These are phyloP conservation scores for Hamamelis virginiana DNA, from an alignment of 164 flowering plant genomes.

Conservation along the genomic window DNA sequence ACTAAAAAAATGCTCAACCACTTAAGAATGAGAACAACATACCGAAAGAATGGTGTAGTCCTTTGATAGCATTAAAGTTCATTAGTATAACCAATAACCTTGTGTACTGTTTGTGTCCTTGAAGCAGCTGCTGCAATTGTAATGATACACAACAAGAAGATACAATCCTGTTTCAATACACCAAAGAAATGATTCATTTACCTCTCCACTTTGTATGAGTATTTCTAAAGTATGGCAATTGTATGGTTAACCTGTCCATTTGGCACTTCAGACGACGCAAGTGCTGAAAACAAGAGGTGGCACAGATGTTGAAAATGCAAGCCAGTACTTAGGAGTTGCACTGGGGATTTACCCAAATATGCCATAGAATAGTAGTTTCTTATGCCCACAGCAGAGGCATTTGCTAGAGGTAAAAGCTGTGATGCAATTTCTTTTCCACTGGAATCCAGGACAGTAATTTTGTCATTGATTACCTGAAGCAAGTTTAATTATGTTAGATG, in stretches of 20 bases:
- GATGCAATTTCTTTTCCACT: constrained; percentile 64
- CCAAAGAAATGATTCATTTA: too few relatives aligned
- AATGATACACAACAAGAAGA: not conserved
- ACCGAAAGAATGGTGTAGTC: too few relatives aligned
- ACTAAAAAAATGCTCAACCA: too few relatives aligned
- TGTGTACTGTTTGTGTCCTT: constrained; percentile 24
- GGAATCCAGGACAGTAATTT: constrained; percentile 62
- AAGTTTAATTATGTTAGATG: constrained; percentile 9
- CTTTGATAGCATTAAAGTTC: too few relatives aligned
- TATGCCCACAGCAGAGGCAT: constrained; percentile 36
- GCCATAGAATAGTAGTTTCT: constrained; percentile 65
- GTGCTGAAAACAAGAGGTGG: constrained; percentile 95
- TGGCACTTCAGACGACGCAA: constrained; percentile 50
- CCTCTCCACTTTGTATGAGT: too few relatives aligned
- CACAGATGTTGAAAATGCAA: constrained; percentile 72
- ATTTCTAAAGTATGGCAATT: not conserved
- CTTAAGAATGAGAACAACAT: too few relatives aligned
- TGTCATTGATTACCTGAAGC: constrained; percentile 58
- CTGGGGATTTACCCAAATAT: constrained; percentile 56
- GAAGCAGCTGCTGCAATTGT: constrained; percentile 37
- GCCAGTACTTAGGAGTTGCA: constrained; percentile 66
- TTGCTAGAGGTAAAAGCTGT: constrained; percentile 61
- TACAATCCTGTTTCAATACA: not conserved
- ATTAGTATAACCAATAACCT: too few relatives aligned
- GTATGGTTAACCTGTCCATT: constrained; percentile 45